phyloP scores from a whole-genome alignment of 2,329 filamentous ascomycete species.

The Cladosporium sp. region DNA sequence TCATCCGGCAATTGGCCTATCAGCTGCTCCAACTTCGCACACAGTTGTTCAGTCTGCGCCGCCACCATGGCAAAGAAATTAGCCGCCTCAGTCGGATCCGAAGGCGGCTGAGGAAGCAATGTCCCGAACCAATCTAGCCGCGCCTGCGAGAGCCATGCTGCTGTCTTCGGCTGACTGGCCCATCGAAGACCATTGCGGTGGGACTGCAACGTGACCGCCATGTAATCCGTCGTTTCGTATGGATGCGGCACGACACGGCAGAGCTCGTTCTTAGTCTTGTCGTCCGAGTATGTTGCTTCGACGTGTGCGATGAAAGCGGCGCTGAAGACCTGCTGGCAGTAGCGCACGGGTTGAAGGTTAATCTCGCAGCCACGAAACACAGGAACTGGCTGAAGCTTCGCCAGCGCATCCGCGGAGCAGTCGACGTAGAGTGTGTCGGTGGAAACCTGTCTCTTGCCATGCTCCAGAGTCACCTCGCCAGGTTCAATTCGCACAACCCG shows the following conservation, averaged over 20 bases:
- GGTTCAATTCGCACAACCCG: conserved; percentile 16
- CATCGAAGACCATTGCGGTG: conserved; percentile 22
- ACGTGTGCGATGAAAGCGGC: conserved; percentile 26
- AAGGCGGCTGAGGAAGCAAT: conserved; percentile 13
- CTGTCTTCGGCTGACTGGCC: conserved; percentile 18
- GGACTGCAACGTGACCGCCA: conserved; percentile 12
- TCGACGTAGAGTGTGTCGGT: conserved; percentile 25
- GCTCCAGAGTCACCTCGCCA: conserved; percentile 20
- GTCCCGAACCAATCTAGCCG: conserved; percentile 21
- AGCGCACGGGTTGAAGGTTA: conserved; percentile 24
- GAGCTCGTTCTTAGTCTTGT: conserved; percentile 21
- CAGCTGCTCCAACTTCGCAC: conserved; percentile 13
- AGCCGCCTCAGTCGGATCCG: background rate
- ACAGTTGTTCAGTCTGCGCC: conserved; percentile 11
- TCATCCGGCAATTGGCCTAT: background rate
- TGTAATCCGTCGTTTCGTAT: conserved; percentile 16
- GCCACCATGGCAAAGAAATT: conserved; percentile 3
- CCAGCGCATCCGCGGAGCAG: conserved; percentile 23
- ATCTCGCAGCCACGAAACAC: conserved; percentile 21
- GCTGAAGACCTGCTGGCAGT: conserved; percentile 27
- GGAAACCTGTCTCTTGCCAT: conserved; percentile 16
- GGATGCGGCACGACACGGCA: conserved; percentile 21
- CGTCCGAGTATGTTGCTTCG: conserved; percentile 20
- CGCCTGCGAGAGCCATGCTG: conserved; percentile 18
- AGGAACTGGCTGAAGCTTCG: conserved; percentile 18